Conservation (phyloP, 495 filamentous ascomycete genomes). For the Daldinia loculata region DNA sequence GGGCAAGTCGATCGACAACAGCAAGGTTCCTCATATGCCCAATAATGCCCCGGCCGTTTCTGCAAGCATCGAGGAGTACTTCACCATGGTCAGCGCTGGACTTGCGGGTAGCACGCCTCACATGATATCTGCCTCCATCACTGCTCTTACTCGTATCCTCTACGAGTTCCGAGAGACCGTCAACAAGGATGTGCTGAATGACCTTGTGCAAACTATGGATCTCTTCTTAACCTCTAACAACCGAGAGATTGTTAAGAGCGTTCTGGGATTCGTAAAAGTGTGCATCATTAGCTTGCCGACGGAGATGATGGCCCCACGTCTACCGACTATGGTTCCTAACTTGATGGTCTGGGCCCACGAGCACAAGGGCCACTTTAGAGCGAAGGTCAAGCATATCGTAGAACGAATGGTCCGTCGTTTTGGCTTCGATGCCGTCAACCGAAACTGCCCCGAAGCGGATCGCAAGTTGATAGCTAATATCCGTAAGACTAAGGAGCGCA, state of each 20-base stretch:
- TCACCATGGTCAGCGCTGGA: slow-evolving; percentile 97
- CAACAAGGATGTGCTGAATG: slow-evolving; percentile 63
- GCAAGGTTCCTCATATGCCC: slow-evolving; percentile 84
- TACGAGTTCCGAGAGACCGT: slow-evolving; percentile 82
- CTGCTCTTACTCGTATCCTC: slow-evolving; percentile 86
- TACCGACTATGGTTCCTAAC: slow-evolving; percentile 80
- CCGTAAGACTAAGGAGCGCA: slow-evolving; percentile 87
- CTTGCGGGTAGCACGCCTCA: slow-evolving; percentile 90
- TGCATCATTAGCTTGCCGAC: slow-evolving; percentile 85
- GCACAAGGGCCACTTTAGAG: slow-evolving; percentile 93
- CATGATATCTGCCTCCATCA: slow-evolving; percentile 94
- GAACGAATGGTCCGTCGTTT: slow-evolving; percentile 93
- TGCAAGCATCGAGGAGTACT: slow-evolving; percentile 90
- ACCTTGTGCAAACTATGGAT: slow-evolving; percentile 91
- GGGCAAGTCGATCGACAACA: slow-evolving; percentile 82
- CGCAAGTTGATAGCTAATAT: slow-evolving; percentile 92
- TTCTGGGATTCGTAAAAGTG: slow-evolving; percentile 96
- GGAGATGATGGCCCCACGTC: slow-evolving; percentile 74
- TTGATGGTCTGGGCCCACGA: slow-evolving; percentile 96
- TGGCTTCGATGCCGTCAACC: slow-evolving; percentile 79
- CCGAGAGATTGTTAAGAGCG: slow-evolving; percentile 91
- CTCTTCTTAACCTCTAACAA: slow-evolving; percentile 94
- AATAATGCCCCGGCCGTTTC: slow-evolving; percentile 75
- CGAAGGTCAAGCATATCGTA: slow-evolving; percentile 96
- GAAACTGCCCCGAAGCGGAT: slow-evolving; percentile 80